Base-by-base conservation (phyloP, 2,329 filamentous ascomycete species). In the Coniella lustricola region DNA sequence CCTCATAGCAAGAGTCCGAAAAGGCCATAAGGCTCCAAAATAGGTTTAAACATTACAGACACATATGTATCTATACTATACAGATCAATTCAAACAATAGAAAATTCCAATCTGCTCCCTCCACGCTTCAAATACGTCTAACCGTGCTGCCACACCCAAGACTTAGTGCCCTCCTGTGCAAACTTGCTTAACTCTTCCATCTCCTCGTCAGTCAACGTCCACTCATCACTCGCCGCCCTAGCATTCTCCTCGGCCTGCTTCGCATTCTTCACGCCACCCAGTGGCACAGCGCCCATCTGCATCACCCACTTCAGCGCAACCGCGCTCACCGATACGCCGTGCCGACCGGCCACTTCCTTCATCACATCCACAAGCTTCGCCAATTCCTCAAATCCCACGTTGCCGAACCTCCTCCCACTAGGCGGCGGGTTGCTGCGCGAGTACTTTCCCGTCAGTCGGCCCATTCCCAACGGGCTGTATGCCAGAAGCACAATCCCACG, bases 221-320 rank as follows among this genome's bases (percentile, higher is more conserved):
- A 73, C 2, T 67, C 69, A 5, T 47, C 50, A 22, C 50, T 47
- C 13, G 68, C 55, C 40, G 63, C 65, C 55, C 62, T 58, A 51
- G 64, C 64, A 16, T 52, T 62, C 46, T 68, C 60, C 47, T 64
- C 57, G 5, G 65, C 67, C 59, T 72, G 68, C n/a, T 64, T 61
- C 14, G 60, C 54, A 38, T 67, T 69, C 38, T 68, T 63, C 3
- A 70, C 59, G 1, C 69, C 69, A 4, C 68, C 67, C 3, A 72
- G 53, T 0, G 69, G 70, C 5, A 70, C 58, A 7, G 66, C 65
- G 0, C 69, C 69, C 57, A 72, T 73, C 42, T 64, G 64, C 25
- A 73, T 62, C 9, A 65, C 65, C 54, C 66, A 72, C 51, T 73
- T 73, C 29, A 73, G 53, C 32, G 68, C 67, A 3, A 72, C 65